These are phyloP conservation scores for Rhizopogon salebrosus DNA, from an alignment of 768 basidiomycete species.

Conservation along the genomic window DNA sequence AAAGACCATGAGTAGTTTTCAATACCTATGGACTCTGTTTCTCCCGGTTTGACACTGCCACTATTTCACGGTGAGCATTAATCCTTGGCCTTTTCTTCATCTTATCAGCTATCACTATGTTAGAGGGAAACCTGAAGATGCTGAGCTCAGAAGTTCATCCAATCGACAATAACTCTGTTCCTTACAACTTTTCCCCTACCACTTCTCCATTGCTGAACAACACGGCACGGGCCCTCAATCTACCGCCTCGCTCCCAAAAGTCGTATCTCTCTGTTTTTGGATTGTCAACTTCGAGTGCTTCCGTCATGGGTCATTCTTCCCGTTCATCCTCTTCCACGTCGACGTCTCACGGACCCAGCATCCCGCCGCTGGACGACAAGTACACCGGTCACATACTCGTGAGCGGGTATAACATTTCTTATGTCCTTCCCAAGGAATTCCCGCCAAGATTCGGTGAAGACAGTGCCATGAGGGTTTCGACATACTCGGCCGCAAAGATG, in stretches of 20 bases:
- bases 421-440: conserved; percentile 68
- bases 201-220: conserved; percentile 59
- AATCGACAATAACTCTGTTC: conserved; percentile 61
- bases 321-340: conserved; percentile 34
- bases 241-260: conserved; percentile 55
- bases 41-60: conserved; percentile 64
- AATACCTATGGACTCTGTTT: conserved; percentile 58
- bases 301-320: conserved; percentile 23
- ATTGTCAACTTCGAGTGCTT: conserved; percentile 29
- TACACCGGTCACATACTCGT: conserved; percentile 75
- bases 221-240: conserved; percentile 63
- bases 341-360: conserved; percentile 17
- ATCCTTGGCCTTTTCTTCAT: neutral
- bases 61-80: conserved; percentile 60
- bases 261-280: conserved; percentile 58
- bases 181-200: conserved; percentile 69
- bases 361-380: conserved; percentile 52
- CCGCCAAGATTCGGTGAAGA: conserved; percentile 28
- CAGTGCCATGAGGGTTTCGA: conserved; percentile 14
- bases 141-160: conserved; percentile 72
- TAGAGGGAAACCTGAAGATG: conserved; percentile 80
- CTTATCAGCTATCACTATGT: neutral
- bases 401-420: conserved; percentile 72
- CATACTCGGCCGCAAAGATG: conserved; percentile 26
- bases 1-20: conserved; percentile 41